Conservation (phyloP, 2,329 filamentous ascomycete genomes). For the Claviceps pazoutovae region DNA sequence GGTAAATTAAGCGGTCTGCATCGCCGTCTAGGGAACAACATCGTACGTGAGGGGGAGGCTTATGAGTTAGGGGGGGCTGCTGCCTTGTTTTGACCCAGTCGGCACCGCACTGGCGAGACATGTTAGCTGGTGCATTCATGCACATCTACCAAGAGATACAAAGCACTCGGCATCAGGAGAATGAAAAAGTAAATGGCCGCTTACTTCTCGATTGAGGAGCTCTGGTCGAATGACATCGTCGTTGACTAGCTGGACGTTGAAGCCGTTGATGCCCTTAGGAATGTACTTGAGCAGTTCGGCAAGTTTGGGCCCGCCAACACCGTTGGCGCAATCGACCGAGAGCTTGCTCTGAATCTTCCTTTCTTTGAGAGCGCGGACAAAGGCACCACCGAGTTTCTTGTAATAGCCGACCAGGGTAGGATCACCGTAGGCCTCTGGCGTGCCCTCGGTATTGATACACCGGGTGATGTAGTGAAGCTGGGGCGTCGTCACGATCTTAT, state of each 20-base stretch:
- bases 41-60: constrained; percentile 60
- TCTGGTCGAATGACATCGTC: constrained; percentile 87
- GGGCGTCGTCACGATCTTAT: constrained; percentile 87
- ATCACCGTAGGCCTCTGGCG: constrained; percentile 74
- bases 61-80: constrained; percentile 70
- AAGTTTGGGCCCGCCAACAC: constrained; percentile 86
- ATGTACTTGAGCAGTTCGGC: constrained; percentile 74
- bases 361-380: constrained; percentile 67
- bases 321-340: constrained; percentile 90
- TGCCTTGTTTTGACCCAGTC: constrained; percentile 98
- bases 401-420: constrained; percentile 89
- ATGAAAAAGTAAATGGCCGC: constrained; percentile 12
- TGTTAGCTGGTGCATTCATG: background rate
- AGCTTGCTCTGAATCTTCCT: constrained; percentile 61
- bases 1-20: constrained; percentile 90
- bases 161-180: background rate
- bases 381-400: constrained; percentile 75
- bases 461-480: constrained; percentile 94
- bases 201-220: constrained; percentile 73
- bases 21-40: constrained; percentile 91
- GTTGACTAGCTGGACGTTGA: constrained; percentile 80
- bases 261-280: constrained; percentile 50
- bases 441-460: constrained; percentile 84
- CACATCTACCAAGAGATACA: too few relatives aligned
- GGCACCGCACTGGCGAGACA: constrained; percentile 58